These are phyloP conservation scores for Linum usitatissimum DNA, from an alignment of 345 rosid species.

Conservation along the genomic window DNA sequence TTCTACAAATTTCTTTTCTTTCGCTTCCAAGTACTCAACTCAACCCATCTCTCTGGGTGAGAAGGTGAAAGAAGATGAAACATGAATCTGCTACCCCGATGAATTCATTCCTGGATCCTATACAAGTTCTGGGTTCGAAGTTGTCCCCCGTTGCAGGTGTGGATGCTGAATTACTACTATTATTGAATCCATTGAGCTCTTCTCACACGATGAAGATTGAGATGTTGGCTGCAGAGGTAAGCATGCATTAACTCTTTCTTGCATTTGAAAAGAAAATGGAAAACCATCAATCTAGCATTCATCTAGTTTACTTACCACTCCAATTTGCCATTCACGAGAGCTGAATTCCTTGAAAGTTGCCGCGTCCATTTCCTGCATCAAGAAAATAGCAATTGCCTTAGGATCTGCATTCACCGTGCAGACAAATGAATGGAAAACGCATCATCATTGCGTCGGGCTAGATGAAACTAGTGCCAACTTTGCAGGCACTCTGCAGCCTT, in stretches of 20 bases:
- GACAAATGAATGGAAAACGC: not conserved
- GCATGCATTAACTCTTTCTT: not conserved
- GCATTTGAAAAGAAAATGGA: not conserved
- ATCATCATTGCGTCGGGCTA: no score
- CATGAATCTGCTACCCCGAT: not conserved
- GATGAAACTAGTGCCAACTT: no score
- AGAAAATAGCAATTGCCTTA: not conserved
- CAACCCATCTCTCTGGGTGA: not conserved
- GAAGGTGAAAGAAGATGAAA: not conserved
- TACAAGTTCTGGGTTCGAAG: slow-evolving; percentile 1
- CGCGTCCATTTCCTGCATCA: slow-evolving; percentile 80
- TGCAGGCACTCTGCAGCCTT: no score
- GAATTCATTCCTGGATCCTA: slow-evolving; percentile 1
- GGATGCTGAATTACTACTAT: slow-evolving; percentile 80
- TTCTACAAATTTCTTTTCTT: no score
- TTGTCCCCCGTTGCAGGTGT: slow-evolving; percentile 19
- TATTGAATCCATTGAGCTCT: slow-evolving; percentile 36
- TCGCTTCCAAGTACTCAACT: no score
- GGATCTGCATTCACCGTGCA: not conserved
- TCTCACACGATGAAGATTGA: slow-evolving; percentile 13
- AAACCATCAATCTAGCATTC: no score
- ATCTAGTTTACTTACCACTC: slow-evolving; percentile 48
- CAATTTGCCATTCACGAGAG: slow-evolving; percentile 73
- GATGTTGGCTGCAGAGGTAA: slow-evolving; percentile 45
- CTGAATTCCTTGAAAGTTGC: slow-evolving; percentile 59